These are phyloP conservation scores for Sequoia sempervirens DNA, from an alignment of 75 land plant genomes.

Conservation along the genomic window DNA sequence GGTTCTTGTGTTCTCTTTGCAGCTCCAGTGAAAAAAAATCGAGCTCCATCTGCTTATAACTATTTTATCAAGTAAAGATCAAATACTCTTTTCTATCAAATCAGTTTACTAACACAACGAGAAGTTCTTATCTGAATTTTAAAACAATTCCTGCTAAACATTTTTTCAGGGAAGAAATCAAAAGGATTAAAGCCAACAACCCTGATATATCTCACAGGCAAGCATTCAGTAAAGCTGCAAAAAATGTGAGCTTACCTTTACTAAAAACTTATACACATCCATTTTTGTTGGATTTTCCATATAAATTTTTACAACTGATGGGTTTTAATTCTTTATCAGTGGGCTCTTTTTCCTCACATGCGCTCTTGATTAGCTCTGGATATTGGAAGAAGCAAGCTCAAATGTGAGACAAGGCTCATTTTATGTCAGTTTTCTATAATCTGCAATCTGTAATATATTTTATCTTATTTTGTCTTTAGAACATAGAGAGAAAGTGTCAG, in stretches of 20 bases:
- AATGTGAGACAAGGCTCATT: background rate
- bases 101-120: no score
- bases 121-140: background rate
- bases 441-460: no score
- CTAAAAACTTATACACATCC: background rate
- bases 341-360: constrained; percentile 7
- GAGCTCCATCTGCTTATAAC: constrained; percentile 63
- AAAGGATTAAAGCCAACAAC: constrained; percentile 12
- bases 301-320: background rate
- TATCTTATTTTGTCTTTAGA: no score
- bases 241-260: constrained; percentile 4
- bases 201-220: constrained; percentile 14
- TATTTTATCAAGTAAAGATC: constrained; percentile 41
- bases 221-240: constrained; percentile 17
- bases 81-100: background rate
- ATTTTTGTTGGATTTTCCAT: background rate
- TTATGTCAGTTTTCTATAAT: background rate
- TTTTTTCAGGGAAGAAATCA: constrained; percentile 12
- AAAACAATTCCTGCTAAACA: background rate
- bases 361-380: background rate
- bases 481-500: background rate
- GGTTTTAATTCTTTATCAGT: background rate
- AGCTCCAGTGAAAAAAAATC: constrained; percentile 63
- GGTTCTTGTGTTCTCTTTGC: background rate
- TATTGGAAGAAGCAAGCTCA: background rate